These are phyloP conservation scores for Saturnispora kantuleensis DNA, from an alignment of 805 yeast genomes.

Conservation along the genomic window DNA sequence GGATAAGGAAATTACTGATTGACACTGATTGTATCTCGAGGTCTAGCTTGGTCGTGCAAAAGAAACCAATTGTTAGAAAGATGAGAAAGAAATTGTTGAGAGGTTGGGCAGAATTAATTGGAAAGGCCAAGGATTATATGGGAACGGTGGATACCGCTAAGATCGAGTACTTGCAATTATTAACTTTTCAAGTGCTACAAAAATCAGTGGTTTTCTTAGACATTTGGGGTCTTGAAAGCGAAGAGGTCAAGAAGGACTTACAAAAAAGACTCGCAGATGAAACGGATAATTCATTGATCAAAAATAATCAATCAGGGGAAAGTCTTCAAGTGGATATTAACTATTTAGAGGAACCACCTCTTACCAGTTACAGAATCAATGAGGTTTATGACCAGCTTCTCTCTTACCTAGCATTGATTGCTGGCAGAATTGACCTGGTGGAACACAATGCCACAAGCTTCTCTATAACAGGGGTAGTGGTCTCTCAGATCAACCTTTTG, in stretches of 20 bases:
- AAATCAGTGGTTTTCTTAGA: slow-evolving; percentile 56
- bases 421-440: slow-evolving; percentile 70
- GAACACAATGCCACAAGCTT: slow-evolving; percentile 68
- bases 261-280: background rate
- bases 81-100: slow-evolving; percentile 61
- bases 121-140: slow-evolving; percentile 65
- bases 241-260: slow-evolving; percentile 25
- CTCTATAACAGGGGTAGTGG: slow-evolving; percentile 52
- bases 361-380: slow-evolving; percentile 50
- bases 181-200: slow-evolving; percentile 58
- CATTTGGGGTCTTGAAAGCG: slow-evolving; percentile 63
- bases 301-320: slow-evolving; percentile 1
- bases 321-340: slow-evolving; percentile 27
- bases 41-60: slow-evolving; percentile 58
- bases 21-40: slow-evolving; percentile 68
- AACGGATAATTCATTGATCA: background rate
- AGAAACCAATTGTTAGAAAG: slow-evolving; percentile 49
- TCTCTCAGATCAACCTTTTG: slow-evolving; percentile 58
- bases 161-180: slow-evolving; percentile 49
- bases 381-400: slow-evolving; percentile 54
- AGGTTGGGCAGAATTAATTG: slow-evolving; percentile 73
- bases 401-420: slow-evolving; percentile 52
- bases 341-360: slow-evolving; percentile 44
- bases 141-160: slow-evolving; percentile 50
- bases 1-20: slow-evolving; percentile 54